Evolutionary conservation across 2,329 filamentous ascomycete genomes (phyloP), one percentile per base, ranked within the genome.

Genomic region (Microcyclosporella mali): DNA sequence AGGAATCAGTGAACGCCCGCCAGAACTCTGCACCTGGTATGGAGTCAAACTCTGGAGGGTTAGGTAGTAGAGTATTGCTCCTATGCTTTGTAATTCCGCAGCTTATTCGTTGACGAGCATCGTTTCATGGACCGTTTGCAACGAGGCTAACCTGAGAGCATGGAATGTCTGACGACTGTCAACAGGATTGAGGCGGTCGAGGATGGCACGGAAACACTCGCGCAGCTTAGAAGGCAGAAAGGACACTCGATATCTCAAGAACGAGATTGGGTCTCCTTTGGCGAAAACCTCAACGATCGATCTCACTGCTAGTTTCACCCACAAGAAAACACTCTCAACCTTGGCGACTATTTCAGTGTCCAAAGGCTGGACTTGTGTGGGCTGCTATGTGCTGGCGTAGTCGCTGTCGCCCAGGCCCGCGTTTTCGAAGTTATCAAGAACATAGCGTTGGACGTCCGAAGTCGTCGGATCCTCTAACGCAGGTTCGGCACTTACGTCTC

Each of bases 261-360:
- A 11, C 4, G 12, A 15, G 4, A 34, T 17, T 4, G n/a, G 8
- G 18, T 34, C 32, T 15, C 32, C n/a, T 11, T 34, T 11, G 15
- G 32, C 15, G 15, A 34, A 7, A 15, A 8, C 32, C 4, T 18
- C 14, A 11, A 34, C 9, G 10, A 34, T 6, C n/a, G 32, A 34
- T 11, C 10, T 18, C 15, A 34, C 15, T 6, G 50, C 44, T 11
- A 52, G 41, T 3, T 12, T 11, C 12, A 41, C 49, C 49, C 49
- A 52, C 8, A 52, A 39, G 29, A 52, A 52, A 10, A 52, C 47
- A n/a, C 49, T 47, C 9, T 47, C 12, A 10, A 47, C 47, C 15
- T 45, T 45, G 9, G 15, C 32, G 8, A 11, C 3, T 4, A 34
- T 34, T 15, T 34, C 8, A 34, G 4, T 11, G 9, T 8, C 15